Percentiles rank a stretch among this genome's conserved stretches.
These are phyloP conservation scores for Basipetospora chlamydospora DNA, from an alignment of 2,329 filamentous ascomycete genomes.

Conservation along the genomic window DNA sequence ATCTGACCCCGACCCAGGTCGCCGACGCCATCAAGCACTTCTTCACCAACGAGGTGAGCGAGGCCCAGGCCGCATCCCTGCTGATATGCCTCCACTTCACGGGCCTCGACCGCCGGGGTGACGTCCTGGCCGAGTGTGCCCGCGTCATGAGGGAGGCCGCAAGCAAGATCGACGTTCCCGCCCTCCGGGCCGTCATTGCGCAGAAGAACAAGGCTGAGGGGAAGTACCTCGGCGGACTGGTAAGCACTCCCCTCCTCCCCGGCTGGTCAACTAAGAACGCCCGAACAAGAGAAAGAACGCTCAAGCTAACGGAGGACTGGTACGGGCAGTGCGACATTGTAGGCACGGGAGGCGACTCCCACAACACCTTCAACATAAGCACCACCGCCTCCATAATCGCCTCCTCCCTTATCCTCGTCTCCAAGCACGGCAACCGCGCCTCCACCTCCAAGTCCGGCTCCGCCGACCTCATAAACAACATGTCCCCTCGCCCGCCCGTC, in stretches of 20 bases:
- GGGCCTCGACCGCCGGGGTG: slow-evolving; percentile 65
- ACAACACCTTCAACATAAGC: slow-evolving; percentile 97
- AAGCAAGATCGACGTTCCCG: slow-evolving; percentile 50
- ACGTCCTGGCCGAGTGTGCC: slow-evolving; percentile 77
- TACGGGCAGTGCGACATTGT: slow-evolving; percentile 76
- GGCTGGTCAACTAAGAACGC: no score
- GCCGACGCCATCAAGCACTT: slow-evolving; percentile 81
- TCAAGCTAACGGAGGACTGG: slow-evolving; percentile 3
- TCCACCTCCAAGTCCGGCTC: slow-evolving; percentile 93
- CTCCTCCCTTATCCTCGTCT: slow-evolving; percentile 69
- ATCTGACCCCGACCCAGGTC: slow-evolving; percentile 65
- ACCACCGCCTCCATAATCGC: slow-evolving; percentile 89
- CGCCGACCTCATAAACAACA: slow-evolving; percentile 73
- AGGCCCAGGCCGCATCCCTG: slow-evolving; percentile 73
- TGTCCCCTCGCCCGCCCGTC: slow-evolving; percentile 56
- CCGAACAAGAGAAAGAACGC: neutral
- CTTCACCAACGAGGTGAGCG: slow-evolving; percentile 80
- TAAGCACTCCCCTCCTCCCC: slow-evolving; percentile 28
- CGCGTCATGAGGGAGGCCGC: slow-evolving; percentile 72
- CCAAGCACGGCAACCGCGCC: slow-evolving; percentile 92
- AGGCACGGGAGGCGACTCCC: slow-evolving; percentile 87
- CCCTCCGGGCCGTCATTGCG: slow-evolving; percentile 46
- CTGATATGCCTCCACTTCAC: slow-evolving; percentile 89
- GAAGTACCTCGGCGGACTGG: slow-evolving; percentile 67
- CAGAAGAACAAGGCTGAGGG: slow-evolving; percentile 51